Evolutionary conservation across 306 rosid genomes (phyloP).

Genomic region (Pueraria montana): DNA sequence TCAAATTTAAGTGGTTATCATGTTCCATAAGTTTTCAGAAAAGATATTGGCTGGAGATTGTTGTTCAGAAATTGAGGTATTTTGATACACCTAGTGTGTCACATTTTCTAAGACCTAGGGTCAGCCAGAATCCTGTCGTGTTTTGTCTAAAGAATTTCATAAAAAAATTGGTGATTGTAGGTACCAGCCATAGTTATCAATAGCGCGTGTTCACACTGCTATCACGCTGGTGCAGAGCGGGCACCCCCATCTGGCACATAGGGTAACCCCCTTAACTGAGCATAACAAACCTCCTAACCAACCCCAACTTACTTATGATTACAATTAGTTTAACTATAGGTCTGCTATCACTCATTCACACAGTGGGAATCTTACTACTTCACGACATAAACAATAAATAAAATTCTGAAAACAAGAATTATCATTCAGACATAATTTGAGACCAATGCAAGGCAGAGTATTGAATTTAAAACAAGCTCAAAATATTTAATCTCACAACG

Average conservation of each 20-base stretch:
- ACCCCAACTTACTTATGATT: neutral
- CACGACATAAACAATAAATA: neutral
- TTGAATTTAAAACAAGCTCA: constrained; percentile 22
- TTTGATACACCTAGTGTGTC: too few relatives aligned
- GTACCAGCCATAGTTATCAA: too few relatives aligned
- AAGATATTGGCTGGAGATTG: too few relatives aligned
- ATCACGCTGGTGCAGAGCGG: too few relatives aligned
- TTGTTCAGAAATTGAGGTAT: too few relatives aligned
- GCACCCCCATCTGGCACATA: neutral
- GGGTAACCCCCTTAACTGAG: neutral
- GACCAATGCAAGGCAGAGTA: constrained; percentile 5
- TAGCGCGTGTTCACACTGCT: too few relatives aligned
- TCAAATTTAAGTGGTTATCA: too few relatives aligned
- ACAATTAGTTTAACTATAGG: neutral
- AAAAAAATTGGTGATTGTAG: too few relatives aligned
- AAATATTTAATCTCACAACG: neutral
- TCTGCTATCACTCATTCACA: neutral
- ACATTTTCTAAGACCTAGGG: too few relatives aligned
- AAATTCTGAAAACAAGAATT: neutral
- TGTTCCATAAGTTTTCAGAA: too few relatives aligned
- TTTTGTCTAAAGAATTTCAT: too few relatives aligned
- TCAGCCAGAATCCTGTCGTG: too few relatives aligned
- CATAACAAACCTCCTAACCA: neutral
- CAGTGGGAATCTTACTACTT: neutral
- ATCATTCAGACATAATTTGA: neutral